phyloP scores from a whole-genome alignment of 2,329 filamentous ascomycete species.

The Colletotrichum tropicicola region DNA sequence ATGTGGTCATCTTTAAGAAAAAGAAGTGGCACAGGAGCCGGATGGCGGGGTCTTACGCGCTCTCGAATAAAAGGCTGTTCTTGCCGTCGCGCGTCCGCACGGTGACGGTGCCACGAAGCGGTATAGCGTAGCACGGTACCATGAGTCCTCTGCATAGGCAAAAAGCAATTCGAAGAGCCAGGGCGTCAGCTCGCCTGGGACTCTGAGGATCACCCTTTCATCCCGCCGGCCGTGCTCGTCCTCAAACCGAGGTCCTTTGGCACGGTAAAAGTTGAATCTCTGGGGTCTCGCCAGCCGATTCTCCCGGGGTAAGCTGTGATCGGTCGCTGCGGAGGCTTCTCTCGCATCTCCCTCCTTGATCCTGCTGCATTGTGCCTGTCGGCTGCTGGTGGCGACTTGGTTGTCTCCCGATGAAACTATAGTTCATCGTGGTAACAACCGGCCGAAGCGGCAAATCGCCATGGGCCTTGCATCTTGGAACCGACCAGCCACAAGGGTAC shows the following conservation, averaged over 20 bases:
- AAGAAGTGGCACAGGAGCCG: neutral
- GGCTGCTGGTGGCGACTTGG: neutral
- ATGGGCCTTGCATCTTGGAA: neutral
- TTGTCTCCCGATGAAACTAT: neutral
- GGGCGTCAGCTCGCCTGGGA: neutral
- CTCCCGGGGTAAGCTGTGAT: neutral
- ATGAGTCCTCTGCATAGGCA: conserved; percentile 1
- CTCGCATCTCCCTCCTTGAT: neutral
- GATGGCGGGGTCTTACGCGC: neutral
- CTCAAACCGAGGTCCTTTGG: neutral
- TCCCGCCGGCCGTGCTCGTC: neutral
- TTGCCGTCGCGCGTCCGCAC: too few relatives aligned
- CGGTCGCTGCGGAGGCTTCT: neutral
- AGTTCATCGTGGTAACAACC: neutral
- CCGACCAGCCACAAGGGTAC: neutral
- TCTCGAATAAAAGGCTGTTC: too few relatives aligned
- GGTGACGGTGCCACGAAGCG: neutral
- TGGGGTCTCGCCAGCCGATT: too few relatives aligned
- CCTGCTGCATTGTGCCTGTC: neutral
- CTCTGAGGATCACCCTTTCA: neutral
- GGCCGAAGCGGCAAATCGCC: neutral
- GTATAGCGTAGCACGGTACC: neutral
- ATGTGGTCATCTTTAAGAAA: neutral
- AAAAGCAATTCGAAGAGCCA: neutral
- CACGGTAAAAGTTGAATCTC: too few relatives aligned